Evolutionary conservation across 345 rosid species (phyloP).

Genomic region (Trapa incisa): DNA sequence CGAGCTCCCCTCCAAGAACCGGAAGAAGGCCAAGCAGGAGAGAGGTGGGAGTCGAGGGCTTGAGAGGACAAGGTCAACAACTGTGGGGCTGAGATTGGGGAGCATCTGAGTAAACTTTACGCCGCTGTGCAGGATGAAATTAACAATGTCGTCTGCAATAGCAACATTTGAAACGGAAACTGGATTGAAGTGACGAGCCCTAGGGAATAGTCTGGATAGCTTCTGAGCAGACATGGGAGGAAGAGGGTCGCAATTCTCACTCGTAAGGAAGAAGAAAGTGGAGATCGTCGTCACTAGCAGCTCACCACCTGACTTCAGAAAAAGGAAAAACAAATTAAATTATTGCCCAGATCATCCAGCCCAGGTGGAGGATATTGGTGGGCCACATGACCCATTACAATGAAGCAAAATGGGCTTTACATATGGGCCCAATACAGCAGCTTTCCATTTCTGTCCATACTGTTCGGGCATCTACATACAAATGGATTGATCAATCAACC

Average conservation of each 20-base stretch:
- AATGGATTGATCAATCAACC: background rate
- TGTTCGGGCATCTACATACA: background rate
- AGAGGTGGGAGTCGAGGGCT: constrained; percentile 37
- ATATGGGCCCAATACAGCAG: background rate
- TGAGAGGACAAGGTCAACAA: constrained; percentile 37
- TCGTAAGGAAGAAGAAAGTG: too few relatives aligned
- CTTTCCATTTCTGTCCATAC: background rate
- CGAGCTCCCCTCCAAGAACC: constrained; percentile 28
- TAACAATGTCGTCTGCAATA: constrained; percentile 19
- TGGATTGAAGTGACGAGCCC: constrained; percentile 1
- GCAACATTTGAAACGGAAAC: constrained; percentile 13
- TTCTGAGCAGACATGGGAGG: constrained; percentile 22
- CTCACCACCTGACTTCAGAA: too few relatives aligned
- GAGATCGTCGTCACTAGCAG: too few relatives aligned
- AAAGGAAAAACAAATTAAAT: too few relatives aligned
- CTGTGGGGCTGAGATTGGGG: constrained; percentile 31
- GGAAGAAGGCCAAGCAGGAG: constrained; percentile 44
- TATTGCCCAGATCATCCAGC: too few relatives aligned
- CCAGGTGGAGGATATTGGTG: too few relatives aligned
- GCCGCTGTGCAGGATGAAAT: constrained; percentile 19
- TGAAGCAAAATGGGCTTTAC: too few relatives aligned
- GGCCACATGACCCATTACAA: too few relatives aligned
- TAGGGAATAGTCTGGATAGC: constrained; percentile 15
- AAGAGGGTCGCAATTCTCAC: background rate
- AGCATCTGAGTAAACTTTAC: constrained; percentile 27